Conservation (phyloP, 441 rosid species). For the Corymbia calophylla region DNA sequence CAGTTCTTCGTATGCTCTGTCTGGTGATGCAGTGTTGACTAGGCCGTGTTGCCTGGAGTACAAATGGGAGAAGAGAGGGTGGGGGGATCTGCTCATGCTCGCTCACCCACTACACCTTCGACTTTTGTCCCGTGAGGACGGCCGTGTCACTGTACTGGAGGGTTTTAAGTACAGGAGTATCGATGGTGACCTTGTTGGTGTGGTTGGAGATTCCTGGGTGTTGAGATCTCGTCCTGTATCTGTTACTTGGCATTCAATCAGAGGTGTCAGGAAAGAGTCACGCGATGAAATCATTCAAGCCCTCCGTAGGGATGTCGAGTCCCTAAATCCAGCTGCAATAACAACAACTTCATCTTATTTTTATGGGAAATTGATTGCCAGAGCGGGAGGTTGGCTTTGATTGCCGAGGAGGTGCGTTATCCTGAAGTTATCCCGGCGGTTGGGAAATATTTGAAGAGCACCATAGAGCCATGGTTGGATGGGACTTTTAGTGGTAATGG, state of each 20-base stretch:
- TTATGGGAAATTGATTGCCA: conserved; percentile 71
- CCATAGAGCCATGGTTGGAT: conserved; percentile 85
- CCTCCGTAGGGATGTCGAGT: conserved; percentile 51
- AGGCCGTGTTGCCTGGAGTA: conserved; percentile 69
- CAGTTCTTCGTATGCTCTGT: conserved; percentile 68
- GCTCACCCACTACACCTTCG: conserved; percentile 80
- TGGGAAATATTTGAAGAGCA: conserved; percentile 55
- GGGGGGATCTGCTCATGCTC: conserved; percentile 83
- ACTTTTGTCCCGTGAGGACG: conserved; percentile 33
- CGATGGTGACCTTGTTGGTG: conserved; percentile 89
- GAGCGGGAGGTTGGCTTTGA: conserved; percentile 80
- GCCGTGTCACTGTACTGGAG: conserved; percentile 39
- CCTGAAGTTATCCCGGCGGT: conserved; percentile 63
- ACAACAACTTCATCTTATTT: conserved; percentile 56
- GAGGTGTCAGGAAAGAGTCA: conserved; percentile 46
- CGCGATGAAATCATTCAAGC: conserved; percentile 55
- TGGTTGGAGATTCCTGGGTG: conserved; percentile 81
- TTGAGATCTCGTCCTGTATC: conserved; percentile 52
- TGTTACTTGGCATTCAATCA: conserved; percentile 83
- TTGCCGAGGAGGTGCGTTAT: conserved; percentile 73
- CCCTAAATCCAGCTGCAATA: conserved; percentile 37
- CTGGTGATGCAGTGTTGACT: conserved; percentile 62
- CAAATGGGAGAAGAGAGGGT: conserved; percentile 79
- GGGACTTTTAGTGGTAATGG: conserved; percentile 71
- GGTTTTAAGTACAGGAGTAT: conserved; percentile 54